Percentiles rank a stretch among this genome's conserved stretches.
Conservation (phyloP, 805 yeast genomes). For the Candida chilensis region DNA sequence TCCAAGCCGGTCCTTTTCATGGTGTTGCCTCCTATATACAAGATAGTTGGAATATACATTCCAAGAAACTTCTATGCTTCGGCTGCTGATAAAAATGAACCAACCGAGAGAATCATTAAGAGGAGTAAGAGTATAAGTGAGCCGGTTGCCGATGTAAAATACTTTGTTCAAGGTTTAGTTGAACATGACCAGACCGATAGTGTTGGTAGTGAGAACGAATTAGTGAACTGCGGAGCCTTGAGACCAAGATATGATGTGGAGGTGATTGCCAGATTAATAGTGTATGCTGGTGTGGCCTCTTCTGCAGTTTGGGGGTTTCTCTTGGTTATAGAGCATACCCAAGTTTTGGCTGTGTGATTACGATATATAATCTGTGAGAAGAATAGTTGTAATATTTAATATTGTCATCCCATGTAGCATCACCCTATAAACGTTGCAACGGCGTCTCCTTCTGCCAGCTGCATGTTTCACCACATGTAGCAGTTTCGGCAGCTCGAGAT, state of each 20-base stretch:
- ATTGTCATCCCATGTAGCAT: too few species aligned
- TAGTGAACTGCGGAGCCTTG: constrained; percentile 34
- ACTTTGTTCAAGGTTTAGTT: constrained; percentile 2
- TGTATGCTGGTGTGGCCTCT: constrained; percentile 74
- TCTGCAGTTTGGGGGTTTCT: constrained; percentile 37
- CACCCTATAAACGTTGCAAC: too few species aligned
- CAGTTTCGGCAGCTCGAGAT: too few species aligned
- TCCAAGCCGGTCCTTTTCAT: constrained; percentile 60
- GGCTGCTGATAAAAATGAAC: constrained; percentile 24
- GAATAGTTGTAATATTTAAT: too few species aligned
- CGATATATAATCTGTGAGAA: too few species aligned
- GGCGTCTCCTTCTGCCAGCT: too few species aligned
- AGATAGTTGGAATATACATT: constrained; percentile 19
- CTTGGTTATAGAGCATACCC: too few species aligned
- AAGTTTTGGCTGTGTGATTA: too few species aligned
- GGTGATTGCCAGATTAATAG: constrained; percentile 64
- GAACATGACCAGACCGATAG: constrained; percentile 4
- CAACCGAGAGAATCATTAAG: constrained; percentile 13
- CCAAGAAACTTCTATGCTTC: constrained; percentile 26
- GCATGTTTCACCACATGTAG: too few species aligned
- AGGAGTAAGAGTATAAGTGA: constrained; percentile 7
- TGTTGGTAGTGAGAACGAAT: constrained; percentile 2
- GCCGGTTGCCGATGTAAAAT: background rate
- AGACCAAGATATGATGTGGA: constrained; percentile 64
- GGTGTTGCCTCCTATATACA: constrained; percentile 52